Evolutionary conservation across 345 rosid genomes (phyloP).

Genomic region (Brassica napus): Da-Ae NC_063446.1:65847001-65847500

Average conservation of each 20-base stretch:
- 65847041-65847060: background rate
- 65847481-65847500: constrained; percentile 1
- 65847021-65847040: constrained; percentile 24
- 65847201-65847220: constrained; percentile 22
- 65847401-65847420: constrained; percentile 14
- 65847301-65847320: background rate
- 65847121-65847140: background rate
- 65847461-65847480: constrained; percentile 23
- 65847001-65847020: background rate
- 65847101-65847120: constrained; percentile 4
- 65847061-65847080: background rate
- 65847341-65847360: background rate
- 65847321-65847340: background rate
- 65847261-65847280: constrained; percentile 15
- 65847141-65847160: background rate
- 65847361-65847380: background rate
- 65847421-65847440: constrained; percentile 4
- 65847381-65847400: constrained; percentile 25
- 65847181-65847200: constrained; percentile 22
- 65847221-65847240: constrained; percentile 39
- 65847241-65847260: background rate
- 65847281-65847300: background rate
- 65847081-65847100: background rate
- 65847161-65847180: constrained; percentile 17
- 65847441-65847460: constrained; percentile 23